Evolutionary conservation across 495 filamentous ascomycete species (phyloP), one percentile per base, ranked within the genome.

Genomic region (Endocarpon pusillum): DNA sequence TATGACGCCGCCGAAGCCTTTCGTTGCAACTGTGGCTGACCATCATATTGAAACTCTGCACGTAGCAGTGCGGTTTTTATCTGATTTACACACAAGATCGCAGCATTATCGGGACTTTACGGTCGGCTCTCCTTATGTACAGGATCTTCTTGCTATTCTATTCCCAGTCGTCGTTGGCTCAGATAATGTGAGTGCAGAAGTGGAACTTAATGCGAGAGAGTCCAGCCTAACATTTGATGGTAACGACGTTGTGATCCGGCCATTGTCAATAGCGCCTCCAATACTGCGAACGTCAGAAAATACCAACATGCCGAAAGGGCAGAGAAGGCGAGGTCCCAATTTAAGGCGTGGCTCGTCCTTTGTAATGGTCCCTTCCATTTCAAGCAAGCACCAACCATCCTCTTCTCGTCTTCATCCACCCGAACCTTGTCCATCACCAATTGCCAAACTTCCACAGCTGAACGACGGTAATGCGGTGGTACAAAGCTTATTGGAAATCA

Each of bases 121-220:
- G 1, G 45, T 72, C 2, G 65, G 65, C 3, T 84, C 83, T 1
- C 73, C 72, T 22, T 96, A 93, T 48, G 57, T 83, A 0, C 75
- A 85, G 42, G 64, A 78, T 20, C 56, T 96, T 9, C 63, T 94
- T 18, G 69, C 67, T 16, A 71, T 78, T 24, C 58, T 97, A 3
- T 97, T 81, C 45, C 85, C 89, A 11, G 67, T 85, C 25, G 63
- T 93, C 41, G 81, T 89, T 21, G 84, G 80, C 46, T 72, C 83
- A 10, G 81, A 93, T 51, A 61, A 73, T 29, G 74, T 92, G 25
- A 76, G 67, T 37, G 72, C 89, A 3, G 78, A 86, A 43, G 78
- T 69, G 9, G 89, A 97, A 48, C 57, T 94, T 14, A 72, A 80
- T 43, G 80, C 80, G 16, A 67, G 76, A 26, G 74, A 86, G 38